Conservation (phyloP, 2,329 filamentous ascomycete genomes). For the Pseudogymnoascus sp. region DNA sequence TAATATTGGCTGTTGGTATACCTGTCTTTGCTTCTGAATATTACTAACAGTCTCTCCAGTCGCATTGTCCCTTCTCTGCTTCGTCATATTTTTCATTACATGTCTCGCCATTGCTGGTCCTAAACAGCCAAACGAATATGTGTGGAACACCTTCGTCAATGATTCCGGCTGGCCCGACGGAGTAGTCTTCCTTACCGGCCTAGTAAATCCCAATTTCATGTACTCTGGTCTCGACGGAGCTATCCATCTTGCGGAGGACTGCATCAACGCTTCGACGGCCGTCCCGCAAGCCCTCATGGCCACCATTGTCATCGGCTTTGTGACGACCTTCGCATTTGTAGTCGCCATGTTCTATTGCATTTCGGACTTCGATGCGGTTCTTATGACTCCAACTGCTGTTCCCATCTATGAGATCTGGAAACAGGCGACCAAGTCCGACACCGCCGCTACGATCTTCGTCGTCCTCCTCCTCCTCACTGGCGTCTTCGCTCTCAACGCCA, state of each 20-base stretch:
- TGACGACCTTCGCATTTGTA: conserved; percentile 34
- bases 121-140: conserved; percentile 6
- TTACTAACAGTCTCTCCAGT: background rate
- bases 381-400: conserved; percentile 28
- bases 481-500: background rate
- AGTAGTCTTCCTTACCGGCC: conserved; percentile 39
- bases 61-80: conserved; percentile 2
- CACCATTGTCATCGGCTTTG: conserved; percentile 35
- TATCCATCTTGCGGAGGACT: conserved; percentile 37
- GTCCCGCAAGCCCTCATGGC: conserved; percentile 6
- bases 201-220: conserved; percentile 35
- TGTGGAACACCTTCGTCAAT: conserved; percentile 30
- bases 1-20: conserved; percentile 10
- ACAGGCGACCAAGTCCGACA: background rate
- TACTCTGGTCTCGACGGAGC: conserved; percentile 37
- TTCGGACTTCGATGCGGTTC: conserved; percentile 31
- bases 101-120: background rate
- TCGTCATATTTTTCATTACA: background rate
- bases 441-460: background rate
- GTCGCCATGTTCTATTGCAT: conserved; percentile 38
- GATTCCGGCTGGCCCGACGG: conserved; percentile 36
- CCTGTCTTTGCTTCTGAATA: background rate
- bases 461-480: background rate
- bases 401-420: conserved; percentile 21
- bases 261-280: conserved; percentile 5